Conservation (phyloP, 305 asterid genomes). For the Ajuga reptans region DNA sequence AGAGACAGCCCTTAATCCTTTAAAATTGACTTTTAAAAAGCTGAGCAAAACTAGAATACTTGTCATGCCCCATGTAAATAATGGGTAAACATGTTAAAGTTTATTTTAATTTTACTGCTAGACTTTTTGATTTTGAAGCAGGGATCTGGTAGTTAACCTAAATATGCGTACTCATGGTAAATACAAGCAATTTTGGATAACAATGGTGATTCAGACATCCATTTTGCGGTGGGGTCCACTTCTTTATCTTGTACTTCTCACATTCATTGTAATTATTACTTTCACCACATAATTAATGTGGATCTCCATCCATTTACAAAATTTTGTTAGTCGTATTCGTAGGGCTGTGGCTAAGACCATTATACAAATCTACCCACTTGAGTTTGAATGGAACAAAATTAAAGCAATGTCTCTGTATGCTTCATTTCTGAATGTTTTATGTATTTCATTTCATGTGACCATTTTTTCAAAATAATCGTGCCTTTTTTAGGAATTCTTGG, state of each 20-base stretch:
- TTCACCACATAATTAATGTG: background rate
- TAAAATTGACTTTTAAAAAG: background rate
- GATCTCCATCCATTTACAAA: slow-evolving; percentile 7
- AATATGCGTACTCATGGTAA: background rate
- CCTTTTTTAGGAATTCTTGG: slow-evolving; percentile 3
- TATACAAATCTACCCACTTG: background rate
- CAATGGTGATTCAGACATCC: background rate
- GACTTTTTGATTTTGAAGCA: background rate
- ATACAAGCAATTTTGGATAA: background rate
- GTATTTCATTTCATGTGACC: background rate
- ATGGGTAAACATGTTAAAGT: background rate
- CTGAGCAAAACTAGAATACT: background rate
- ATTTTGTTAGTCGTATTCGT: slow-evolving; percentile 5
- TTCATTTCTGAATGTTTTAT: background rate
- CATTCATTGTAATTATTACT: background rate
- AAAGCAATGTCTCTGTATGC: background rate
- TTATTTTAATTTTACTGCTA: no score
- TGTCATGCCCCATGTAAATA: background rate
- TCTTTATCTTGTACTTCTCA: background rate
- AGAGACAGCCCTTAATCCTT: background rate
- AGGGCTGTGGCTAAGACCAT: background rate
- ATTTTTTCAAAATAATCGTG: background rate
- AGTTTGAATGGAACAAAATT: background rate
- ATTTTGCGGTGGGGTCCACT: background rate
- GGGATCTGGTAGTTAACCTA: background rate